Conservation (phyloP, 805 yeast genomes). For the Komagataella mondaviorum region DNA sequence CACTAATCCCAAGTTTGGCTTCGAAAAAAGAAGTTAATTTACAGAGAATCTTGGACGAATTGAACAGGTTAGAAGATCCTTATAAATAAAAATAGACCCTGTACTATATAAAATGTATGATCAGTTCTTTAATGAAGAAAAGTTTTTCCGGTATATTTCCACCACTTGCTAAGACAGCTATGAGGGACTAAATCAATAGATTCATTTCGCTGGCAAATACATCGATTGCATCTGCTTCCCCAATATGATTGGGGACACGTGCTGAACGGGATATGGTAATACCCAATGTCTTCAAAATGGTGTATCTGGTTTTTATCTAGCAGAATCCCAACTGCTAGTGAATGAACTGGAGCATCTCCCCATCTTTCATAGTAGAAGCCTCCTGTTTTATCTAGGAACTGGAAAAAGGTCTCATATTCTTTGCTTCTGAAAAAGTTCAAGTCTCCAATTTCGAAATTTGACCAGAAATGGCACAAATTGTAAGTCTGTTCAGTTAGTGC, state of each 20-base stretch:
- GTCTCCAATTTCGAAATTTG: slow-evolving; percentile 70
- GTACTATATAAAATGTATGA: not conserved
- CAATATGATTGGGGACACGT: slow-evolving; percentile 45
- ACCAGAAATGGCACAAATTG: slow-evolving; percentile 80
- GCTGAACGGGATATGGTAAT: slow-evolving; percentile 56
- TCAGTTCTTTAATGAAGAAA: slow-evolving; percentile 23
- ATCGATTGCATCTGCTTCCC: slow-evolving; percentile 38
- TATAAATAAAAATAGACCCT: slow-evolving; percentile 10
- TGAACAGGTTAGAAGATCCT: slow-evolving; percentile 49
- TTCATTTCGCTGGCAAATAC: slow-evolving; percentile 38
- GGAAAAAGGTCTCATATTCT: slow-evolving; percentile 47
- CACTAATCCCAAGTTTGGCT: slow-evolving; percentile 78
- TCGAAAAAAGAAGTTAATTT: slow-evolving; percentile 81
- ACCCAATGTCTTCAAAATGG: slow-evolving; percentile 76
- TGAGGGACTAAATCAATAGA: slow-evolving; percentile 27
- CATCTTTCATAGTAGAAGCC: slow-evolving; percentile 83
- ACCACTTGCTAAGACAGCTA: slow-evolving; percentile 65
- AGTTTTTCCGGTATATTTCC: slow-evolving; percentile 54
- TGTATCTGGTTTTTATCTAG: slow-evolving; percentile 48
- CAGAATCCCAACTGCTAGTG: slow-evolving; percentile 51
- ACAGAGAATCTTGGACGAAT: slow-evolving; percentile 77
- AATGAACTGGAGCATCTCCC: slow-evolving; percentile 94
- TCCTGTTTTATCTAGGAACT: slow-evolving; percentile 49
- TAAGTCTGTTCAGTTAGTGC: slow-evolving; percentile 40
- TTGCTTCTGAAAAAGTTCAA: slow-evolving; percentile 59